These are phyloP conservation scores for Mentha longifolia DNA, from an alignment of 257 asterid genomes.

Conservation along the genomic window DNA sequence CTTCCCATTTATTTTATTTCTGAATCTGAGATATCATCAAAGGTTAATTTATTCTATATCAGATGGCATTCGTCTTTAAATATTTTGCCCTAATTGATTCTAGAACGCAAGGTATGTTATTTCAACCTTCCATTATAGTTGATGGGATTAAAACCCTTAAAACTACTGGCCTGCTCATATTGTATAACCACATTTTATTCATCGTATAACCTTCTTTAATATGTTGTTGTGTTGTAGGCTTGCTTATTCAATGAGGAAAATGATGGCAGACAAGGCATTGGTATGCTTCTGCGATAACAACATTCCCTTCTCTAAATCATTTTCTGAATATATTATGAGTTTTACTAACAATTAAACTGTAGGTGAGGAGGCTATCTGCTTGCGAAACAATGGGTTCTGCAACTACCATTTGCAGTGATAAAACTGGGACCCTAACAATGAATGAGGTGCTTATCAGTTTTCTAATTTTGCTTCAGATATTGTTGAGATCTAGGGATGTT, in stretches of 20 bases:
- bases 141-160: neutral
- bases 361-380: constrained; percentile 99
- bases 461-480: constrained; percentile 23
- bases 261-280: constrained; percentile 99
- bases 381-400: constrained; percentile 99
- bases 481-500: constrained; percentile 11
- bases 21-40: constrained; percentile 2
- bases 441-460: constrained; percentile 65
- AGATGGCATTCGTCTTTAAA: constrained; percentile 10
- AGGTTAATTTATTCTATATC: neutral
- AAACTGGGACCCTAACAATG: constrained; percentile 94
- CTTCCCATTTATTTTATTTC: neutral
- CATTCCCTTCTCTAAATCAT: constrained; percentile 17
- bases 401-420: constrained; percentile 97
- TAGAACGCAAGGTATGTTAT: neutral
- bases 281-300: constrained; percentile 48
- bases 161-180: constrained; percentile 15
- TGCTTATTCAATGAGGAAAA: constrained; percentile 98
- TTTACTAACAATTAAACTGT: constrained; percentile 32
- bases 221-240: constrained; percentile 61
- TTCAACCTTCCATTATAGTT: neutral
- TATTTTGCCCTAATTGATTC: constrained; percentile 23
- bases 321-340: constrained; percentile 9
- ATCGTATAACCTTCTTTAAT: constrained; percentile 9
- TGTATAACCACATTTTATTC: constrained; percentile 16